Base-by-base conservation (phyloP, 768 basidiomycete species). In the Phallus indusiatus region DNA sequence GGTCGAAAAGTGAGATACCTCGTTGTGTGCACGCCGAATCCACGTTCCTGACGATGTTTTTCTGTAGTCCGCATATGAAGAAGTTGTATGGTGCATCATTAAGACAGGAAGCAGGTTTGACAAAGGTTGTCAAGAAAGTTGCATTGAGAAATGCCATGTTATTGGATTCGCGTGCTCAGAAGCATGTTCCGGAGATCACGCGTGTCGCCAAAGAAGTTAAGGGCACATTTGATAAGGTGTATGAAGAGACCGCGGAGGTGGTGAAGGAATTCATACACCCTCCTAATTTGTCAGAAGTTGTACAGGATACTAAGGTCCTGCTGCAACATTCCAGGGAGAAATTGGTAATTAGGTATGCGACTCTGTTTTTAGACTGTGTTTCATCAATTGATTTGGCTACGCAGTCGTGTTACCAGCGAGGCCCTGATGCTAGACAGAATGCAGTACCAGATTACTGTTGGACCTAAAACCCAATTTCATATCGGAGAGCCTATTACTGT, bases 121-220 rank as follows among this genome's bases (percentile, higher is more conserved):
- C 95, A 65, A 96, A 97, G 75, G 94, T 97, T n/a, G 86, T 99
- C 71, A 94, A 94, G 73, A 89, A 80, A 60, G 91, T 94, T 10
- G 94, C 94, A 3, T 84, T 79, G 67, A 86, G 85, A 74, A 90
- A 92, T 62, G 90, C 84, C 0, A 79, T 81, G 28, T 77, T 88
- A 7, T 69, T 95, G 22, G 89, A 91, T 66, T 81, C 79, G 10
- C 80, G 82, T 33, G 89, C 90, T 11, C 86, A 82, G n/a, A 81
- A 79, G 53, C 90, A 94, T 71, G 89, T 83, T 7, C 89, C 90
- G 0, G 88, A 91, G 66, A 79, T 97, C 61, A 80, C 81, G 70
- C 79, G 90, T 28, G 84, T 86, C n/a, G 93, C 90, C 9, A 81
- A 82, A 64, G 94, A 95, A 70, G 92, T 98, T 62, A 88, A 86